Conservation (phyloP, 495 filamentous ascomycete genomes). For the Pyrenula aspistea region DNA sequence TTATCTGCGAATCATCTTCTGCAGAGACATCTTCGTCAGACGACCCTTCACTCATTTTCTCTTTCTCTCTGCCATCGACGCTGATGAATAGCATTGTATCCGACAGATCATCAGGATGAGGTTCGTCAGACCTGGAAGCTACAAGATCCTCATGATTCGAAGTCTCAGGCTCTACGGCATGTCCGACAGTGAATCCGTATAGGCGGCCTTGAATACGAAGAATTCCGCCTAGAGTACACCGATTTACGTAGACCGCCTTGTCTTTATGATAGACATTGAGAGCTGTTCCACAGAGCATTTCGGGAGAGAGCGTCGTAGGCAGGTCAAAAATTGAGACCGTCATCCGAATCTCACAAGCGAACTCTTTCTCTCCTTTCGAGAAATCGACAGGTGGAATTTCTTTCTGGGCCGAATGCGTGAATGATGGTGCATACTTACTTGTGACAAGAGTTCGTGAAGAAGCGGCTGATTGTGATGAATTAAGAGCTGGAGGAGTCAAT, state of each 20-base stretch:
- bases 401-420: no score
- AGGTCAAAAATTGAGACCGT: not conserved
- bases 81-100: not conserved
- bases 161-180: not conserved
- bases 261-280: not conserved
- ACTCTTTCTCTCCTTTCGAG: no score
- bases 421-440: no score
- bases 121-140: no score
- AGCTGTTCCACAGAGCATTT: not conserved
- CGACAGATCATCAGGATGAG: no score
- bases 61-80: not conserved
- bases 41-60: not conserved
- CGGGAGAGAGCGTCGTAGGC: not conserved
- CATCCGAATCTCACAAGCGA: not conserved
- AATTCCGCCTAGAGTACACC: not conserved
- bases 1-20: not conserved
- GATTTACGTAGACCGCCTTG: not conserved
- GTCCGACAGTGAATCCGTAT: not conserved
- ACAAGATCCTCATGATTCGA: not conserved
- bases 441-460: no score
- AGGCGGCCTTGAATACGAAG: not conserved
- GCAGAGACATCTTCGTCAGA: not conserved
- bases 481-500: no score
- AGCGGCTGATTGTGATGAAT: no score
- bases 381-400: no score